phyloP scores from a whole-genome alignment of 1,284 basidiomycete species.

The Irpex lacteus region DNA sequence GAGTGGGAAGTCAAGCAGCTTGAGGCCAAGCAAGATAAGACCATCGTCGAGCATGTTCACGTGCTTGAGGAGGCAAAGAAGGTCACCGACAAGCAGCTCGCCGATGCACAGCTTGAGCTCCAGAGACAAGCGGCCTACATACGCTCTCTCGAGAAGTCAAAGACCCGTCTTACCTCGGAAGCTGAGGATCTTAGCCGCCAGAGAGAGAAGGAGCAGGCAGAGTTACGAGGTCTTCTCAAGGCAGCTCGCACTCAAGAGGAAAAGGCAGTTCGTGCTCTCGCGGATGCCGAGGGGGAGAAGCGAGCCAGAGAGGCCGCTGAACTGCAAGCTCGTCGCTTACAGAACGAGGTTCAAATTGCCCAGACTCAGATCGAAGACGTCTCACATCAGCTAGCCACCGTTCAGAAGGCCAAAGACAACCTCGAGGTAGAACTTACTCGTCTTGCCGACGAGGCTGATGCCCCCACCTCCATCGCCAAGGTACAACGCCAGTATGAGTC shows the following conservation, averaged over 20 bases:
- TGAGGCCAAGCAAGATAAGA: conserved; percentile 91
- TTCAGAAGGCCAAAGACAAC: conserved; percentile 63
- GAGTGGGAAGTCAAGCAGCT: conserved; percentile 88
- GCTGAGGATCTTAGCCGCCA: conserved; percentile 83
- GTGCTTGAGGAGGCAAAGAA: conserved; percentile 97
- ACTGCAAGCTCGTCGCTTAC: conserved; percentile 53
- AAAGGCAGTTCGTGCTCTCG: conserved; percentile 49
- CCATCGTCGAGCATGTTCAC: conserved; percentile 98
- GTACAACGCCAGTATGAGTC: conserved; percentile 65
- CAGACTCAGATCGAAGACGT: conserved; percentile 53
- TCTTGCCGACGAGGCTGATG: conserved; percentile 59
- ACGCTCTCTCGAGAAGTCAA: conserved; percentile 81
- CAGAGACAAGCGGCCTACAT: conserved; percentile 75
- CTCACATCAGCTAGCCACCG: conserved; percentile 45
- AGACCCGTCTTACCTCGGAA: conserved; percentile 74
- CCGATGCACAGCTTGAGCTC: conserved; percentile 76
- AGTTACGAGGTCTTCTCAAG: conserved; percentile 67
- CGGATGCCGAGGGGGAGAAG: conserved; percentile 64
- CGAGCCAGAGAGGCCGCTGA: conserved; percentile 64
- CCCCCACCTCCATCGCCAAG: conserved; percentile 54
- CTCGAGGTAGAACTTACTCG: conserved; percentile 69
- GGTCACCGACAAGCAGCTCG: conserved; percentile 90
- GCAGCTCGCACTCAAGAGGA: conserved; percentile 58
- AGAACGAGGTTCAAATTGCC: conserved; percentile 54
- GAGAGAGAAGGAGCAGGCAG: conserved; percentile 71